These are phyloP conservation scores for Xerophyta viscosa DNA, from an alignment of 106 monocot genomes.

Conservation along the genomic window DNA sequence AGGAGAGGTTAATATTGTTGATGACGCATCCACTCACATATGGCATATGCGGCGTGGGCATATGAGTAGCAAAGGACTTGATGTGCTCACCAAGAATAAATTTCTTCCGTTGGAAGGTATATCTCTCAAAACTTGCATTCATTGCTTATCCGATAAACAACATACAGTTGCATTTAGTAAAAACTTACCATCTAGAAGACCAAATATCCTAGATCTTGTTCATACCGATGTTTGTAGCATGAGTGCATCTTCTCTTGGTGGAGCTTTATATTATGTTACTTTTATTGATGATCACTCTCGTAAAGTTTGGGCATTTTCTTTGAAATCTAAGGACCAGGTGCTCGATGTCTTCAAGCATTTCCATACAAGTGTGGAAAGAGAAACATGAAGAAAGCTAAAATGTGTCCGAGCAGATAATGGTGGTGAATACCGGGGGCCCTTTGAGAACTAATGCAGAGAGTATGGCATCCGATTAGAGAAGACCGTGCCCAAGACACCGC, in stretches of 20 bases:
- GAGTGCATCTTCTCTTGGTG: slow-evolving; percentile 1
- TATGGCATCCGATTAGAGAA: slow-evolving; percentile 1
- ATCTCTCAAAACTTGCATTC: not conserved
- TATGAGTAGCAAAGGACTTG: slow-evolving; percentile 1
- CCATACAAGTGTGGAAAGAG: slow-evolving; percentile 4
- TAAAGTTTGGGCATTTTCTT: slow-evolving; percentile 3
- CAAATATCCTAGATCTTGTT: slow-evolving; percentile 8
- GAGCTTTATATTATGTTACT: slow-evolving; percentile 1
- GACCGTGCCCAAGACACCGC: slow-evolving; percentile 3
- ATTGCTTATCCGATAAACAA: slow-evolving; percentile 2
- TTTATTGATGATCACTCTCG: slow-evolving; percentile 3
- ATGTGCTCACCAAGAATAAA: not conserved
- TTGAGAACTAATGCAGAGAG: not conserved
- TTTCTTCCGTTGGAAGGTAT: not conserved
- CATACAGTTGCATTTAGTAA: not conserved
- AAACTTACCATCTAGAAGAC: not conserved
- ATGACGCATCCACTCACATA: not conserved
- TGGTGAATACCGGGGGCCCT: not conserved
- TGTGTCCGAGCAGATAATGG: not conserved
- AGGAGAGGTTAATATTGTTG: not conserved
- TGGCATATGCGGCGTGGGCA: slow-evolving; percentile 2
- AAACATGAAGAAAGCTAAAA: not conserved
- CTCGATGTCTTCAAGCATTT: not conserved
- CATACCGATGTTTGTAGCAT: slow-evolving; percentile 11
- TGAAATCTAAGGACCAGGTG: slow-evolving; percentile 3